Evolutionary conservation across 208 protist genomes (phyloP).

Genomic region (Trypanosoma lewisi): DNA sequence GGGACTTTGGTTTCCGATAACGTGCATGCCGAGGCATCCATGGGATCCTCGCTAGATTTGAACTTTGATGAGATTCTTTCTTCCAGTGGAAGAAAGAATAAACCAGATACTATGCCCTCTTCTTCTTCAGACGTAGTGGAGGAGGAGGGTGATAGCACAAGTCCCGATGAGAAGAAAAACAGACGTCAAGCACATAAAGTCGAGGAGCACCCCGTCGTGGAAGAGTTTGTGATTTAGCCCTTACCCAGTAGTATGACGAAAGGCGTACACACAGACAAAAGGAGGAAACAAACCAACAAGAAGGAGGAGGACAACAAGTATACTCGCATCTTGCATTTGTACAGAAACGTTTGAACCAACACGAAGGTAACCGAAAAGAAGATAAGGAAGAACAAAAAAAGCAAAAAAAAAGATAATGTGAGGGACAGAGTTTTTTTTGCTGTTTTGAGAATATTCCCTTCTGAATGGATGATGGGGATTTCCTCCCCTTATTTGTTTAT

Average conservation of each 20-base stretch:
- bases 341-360: too few relatives aligned
- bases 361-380: too few relatives aligned
- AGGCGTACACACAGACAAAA: not conserved
- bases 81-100: conserved; percentile 19
- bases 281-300: not conserved
- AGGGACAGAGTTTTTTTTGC: not conserved
- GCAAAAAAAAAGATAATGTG: not conserved
- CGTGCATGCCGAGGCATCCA: conserved; percentile 6
- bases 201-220: conserved; percentile 11
- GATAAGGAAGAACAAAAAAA: conserved; percentile 8
- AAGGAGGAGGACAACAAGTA: not conserved
- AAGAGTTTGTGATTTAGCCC: conserved; percentile 26
- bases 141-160: not conserved
- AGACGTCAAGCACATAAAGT: not conserved
- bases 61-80: conserved; percentile 83
- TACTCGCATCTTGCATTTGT: not conserved
- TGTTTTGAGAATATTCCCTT: too few relatives aligned
- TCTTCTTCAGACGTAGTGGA: not conserved
- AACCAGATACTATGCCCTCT: not conserved
- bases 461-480: too few relatives aligned
- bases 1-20: conserved; percentile 17
- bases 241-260: not conserved
- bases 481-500: not conserved
- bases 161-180: not conserved
- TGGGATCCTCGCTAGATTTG: conserved; percentile 44